Percentiles rank a stretch among this genome's conserved stretches.
Conservation (phyloP, 345 rosid genomes). For the Pistacia vera region DNA sequence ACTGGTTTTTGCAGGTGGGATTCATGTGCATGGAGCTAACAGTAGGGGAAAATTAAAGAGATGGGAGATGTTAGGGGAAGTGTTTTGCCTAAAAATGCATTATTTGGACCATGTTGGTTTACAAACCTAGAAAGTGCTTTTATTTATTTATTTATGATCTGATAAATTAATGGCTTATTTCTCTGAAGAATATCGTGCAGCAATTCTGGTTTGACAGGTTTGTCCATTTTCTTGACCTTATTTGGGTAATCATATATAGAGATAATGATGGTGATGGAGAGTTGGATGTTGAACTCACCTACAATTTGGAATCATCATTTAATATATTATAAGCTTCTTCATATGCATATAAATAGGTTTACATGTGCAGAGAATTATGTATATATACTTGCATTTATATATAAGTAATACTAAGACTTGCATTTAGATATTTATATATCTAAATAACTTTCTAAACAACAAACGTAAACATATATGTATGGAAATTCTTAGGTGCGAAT, state of each 20-base stretch:
- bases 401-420: no score
- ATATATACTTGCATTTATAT: no score
- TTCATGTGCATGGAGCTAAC: slow-evolving; percentile 21
- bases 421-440: no score
- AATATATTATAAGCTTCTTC: no score
- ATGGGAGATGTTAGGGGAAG: slow-evolving; percentile 9
- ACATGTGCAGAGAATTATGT: no score
- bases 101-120: slow-evolving; percentile 36
- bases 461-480: no score
- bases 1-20: slow-evolving; percentile 32
- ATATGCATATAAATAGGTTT: no score
- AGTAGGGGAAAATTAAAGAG: slow-evolving; percentile 25
- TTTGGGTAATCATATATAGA: slow-evolving; percentile 14
- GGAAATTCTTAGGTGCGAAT: no score
- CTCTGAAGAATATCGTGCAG: slow-evolving; percentile 18
- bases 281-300: slow-evolving; percentile 31
- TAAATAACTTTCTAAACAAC: no score
- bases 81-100: slow-evolving; percentile 29
- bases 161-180: not conserved
- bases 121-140: slow-evolving; percentile 17
- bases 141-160: not conserved
- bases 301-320: slow-evolving; percentile 12
- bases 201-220: slow-evolving; percentile 22
- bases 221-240: slow-evolving; percentile 26
- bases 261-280: slow-evolving; percentile 13